Conservation (phyloP, 139 green algal species). For the Nannochloris sp. region DNA sequence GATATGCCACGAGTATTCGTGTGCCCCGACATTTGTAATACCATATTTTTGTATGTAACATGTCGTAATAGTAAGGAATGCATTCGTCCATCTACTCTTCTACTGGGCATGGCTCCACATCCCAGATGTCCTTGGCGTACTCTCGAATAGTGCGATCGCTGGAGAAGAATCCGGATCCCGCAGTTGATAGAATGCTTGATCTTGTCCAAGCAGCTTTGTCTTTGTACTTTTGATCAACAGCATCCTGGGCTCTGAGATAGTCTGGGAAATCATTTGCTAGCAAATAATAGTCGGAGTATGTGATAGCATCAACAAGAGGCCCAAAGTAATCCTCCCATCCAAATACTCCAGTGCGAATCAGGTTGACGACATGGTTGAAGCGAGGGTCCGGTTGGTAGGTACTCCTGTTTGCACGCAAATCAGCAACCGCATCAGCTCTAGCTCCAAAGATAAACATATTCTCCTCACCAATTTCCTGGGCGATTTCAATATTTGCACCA, state of each 20-base stretch:
- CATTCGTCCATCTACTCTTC: not conserved
- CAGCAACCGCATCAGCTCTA: constrained; percentile 45
- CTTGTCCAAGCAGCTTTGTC: constrained; percentile 62
- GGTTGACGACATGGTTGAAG: constrained; percentile 65
- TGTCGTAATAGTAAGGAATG: not conserved
- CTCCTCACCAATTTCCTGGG: constrained; percentile 45
- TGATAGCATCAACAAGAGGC: constrained; percentile 80
- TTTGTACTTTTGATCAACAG: constrained; percentile 57
- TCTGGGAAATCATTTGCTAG: constrained; percentile 91
- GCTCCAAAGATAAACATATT: constrained; percentile 88
- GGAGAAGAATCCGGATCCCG: constrained; percentile 85
- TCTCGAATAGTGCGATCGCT: constrained; percentile 90
- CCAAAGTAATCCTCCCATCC: constrained; percentile 93
- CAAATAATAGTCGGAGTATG: constrained; percentile 87
- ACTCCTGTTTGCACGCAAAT: constrained; percentile 51
- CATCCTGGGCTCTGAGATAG: constrained; percentile 74
- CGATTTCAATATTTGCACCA: constrained; percentile 98
- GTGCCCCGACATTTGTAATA: not conserved
- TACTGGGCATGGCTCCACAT: constrained; percentile 19
- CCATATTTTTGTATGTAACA: not conserved
- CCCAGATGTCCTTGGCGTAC: constrained; percentile 66
- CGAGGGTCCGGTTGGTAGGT: constrained; percentile 51
- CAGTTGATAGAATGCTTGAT: constrained; percentile 87
- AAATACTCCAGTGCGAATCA: constrained; percentile 79
- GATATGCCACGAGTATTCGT: not conserved